Conservation (phyloP, 2,329 filamentous ascomycete genomes). For the Neonectria hederae region DNA sequence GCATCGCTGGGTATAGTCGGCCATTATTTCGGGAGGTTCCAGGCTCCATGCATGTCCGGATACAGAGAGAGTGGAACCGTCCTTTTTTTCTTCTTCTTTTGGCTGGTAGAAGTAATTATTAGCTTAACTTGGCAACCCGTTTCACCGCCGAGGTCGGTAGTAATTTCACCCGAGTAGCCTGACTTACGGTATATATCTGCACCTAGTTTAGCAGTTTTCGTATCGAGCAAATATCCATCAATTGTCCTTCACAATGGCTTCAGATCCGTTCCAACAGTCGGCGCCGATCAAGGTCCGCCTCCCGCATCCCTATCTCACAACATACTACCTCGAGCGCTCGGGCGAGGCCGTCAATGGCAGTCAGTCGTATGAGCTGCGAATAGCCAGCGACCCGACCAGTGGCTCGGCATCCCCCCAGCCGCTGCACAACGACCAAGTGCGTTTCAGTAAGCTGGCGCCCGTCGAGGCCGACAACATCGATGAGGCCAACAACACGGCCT, state of each 20-base stretch:
- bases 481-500: conserved; percentile 51
- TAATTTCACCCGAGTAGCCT: neutral
- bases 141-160: conserved; percentile 9
- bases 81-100: too few species aligned
- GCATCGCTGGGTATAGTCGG: too few species aligned
- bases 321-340: conserved; percentile 36
- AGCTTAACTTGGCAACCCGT: too few species aligned
- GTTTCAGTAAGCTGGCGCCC: conserved; percentile 31
- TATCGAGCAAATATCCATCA: neutral
- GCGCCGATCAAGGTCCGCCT: conserved; percentile 56
- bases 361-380: conserved; percentile 35
- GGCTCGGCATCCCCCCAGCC: conserved; percentile 33
- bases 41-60: too few species aligned
- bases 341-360: conserved; percentile 24
- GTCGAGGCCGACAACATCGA: conserved; percentile 37
- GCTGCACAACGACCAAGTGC: conserved; percentile 33
- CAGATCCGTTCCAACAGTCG: conserved; percentile 34
- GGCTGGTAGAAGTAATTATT: too few species aligned
- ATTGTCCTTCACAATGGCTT: conserved; percentile 27
- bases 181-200: too few species aligned
- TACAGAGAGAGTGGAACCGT: too few species aligned
- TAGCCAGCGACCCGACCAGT: conserved; percentile 27
- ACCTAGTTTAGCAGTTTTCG: too few species aligned
- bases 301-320: conserved; percentile 35
- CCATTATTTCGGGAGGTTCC: too few species aligned